Base-by-base conservation (phyloP, 23 red algal species). In the Agarophyton chilense region DNA sequence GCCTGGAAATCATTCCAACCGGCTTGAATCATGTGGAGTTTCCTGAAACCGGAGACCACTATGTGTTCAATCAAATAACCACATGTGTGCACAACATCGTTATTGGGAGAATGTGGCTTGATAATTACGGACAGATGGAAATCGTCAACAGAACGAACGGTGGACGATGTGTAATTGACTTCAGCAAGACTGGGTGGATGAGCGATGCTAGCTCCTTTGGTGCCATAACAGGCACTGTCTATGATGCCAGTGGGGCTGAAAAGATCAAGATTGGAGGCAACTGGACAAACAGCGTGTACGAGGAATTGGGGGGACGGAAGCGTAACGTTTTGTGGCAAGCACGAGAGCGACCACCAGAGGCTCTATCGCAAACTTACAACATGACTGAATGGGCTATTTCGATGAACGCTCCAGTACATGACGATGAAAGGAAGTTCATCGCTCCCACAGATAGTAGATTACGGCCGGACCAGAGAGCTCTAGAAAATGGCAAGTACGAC, bases 61-160 rank as follows among this genome's bases (percentile, higher is more conserved):
- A 94, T 55, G 89, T 92, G 35, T 96, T 91, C 16, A 60, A 84
- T 32, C 93, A 96, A 84, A 82, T 93, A 19, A 99, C 90, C 4
- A 91, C 97, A 8, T 99, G 97, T 71, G 97, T 96, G 18, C 97
- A 99, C 58, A 99, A 99, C 50, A 99, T 99, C 26, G 79, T 99
- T 12, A 68, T 99, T 53, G 97, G 97, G 12, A 49, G 80, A 51
- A 86, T 99, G 83, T 99, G 97, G 97, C 82, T 99, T 24, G 97
- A 99, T 55, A 99, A 99, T 66, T 99, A 96, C 45, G 97, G 97
- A 52, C 86, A 95, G 32, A 86, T 99, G 90, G 93, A 94, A 45
- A 77, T 99, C 24, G 79, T 82, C 42, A 94, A 99, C 73, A 79
- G 78, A 38, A 76, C 74, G 10, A 94, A 91, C 32, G 97, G 97